Conservation (phyloP, 2,329 filamentous ascomycete species). For the Botrytis squamosa region DNA sequence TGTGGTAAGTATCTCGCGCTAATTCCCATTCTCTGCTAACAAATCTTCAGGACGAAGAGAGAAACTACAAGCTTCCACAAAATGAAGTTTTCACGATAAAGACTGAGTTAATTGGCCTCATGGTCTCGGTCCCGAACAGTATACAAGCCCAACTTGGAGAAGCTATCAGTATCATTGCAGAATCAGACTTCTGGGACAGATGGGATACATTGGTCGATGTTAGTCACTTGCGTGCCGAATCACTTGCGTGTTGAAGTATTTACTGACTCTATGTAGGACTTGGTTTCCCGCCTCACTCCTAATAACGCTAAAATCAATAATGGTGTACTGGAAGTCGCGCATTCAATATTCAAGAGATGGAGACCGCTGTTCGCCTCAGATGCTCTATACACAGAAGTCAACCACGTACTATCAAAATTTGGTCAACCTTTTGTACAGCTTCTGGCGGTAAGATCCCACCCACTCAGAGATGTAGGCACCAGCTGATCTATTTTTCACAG, state of each 20-base stretch:
- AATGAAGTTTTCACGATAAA: constrained; percentile 91
- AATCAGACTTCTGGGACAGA: constrained; percentile 93
- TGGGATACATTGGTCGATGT: constrained; percentile 95
- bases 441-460: constrained; percentile 58
- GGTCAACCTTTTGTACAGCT: constrained; percentile 79
- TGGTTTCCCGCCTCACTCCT: constrained; percentile 81
- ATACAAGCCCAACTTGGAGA: constrained; percentile 95
- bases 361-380: constrained; percentile 90
- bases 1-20: constrained; percentile 57
- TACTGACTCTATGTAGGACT: constrained; percentile 55
- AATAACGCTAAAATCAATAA: constrained; percentile 84
- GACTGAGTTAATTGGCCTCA: constrained; percentile 89
- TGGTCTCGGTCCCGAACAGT: constrained; percentile 85
- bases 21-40: constrained; percentile 23
- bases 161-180: constrained; percentile 93
- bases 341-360: constrained; percentile 97
- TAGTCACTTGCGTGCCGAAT: constrained; percentile 36
- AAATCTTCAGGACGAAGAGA: constrained; percentile 72
- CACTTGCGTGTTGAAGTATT: neutral
- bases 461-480: constrained; percentile 10
- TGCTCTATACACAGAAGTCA: constrained; percentile 90
- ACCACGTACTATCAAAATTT: constrained; percentile 88
- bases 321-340: constrained; percentile 92
- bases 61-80: constrained; percentile 81
- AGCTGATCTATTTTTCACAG: constrained; percentile 40